These are phyloP conservation scores for Lenwebbia sp. DNA, from an alignment of 345 rosid species.

Conservation along the genomic window DNA sequence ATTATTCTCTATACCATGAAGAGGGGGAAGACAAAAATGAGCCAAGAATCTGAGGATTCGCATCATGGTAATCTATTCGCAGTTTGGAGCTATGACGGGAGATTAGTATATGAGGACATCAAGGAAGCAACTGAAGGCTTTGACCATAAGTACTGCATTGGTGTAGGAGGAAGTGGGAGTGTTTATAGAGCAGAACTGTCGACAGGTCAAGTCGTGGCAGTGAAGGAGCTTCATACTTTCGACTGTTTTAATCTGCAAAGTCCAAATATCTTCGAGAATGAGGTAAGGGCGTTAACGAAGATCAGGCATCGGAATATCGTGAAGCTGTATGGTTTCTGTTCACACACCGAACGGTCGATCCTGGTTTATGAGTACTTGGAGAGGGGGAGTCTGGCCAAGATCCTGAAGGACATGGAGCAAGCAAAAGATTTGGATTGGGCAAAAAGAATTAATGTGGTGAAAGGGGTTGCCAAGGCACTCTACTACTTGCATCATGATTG, in stretches of 20 bases:
- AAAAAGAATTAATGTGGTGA: constrained; percentile 4
- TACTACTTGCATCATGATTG: constrained; percentile 13
- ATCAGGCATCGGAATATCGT: constrained; percentile 12
- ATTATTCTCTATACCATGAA: constrained; percentile 6
- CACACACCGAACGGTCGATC: background rate
- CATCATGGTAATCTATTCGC: constrained; percentile 4
- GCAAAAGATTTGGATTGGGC: constrained; percentile 8
- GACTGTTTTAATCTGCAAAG: background rate
- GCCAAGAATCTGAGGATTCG: background rate
- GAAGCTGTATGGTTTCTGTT: constrained; percentile 9
- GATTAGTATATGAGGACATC: constrained; percentile 12
- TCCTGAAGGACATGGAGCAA: background rate
- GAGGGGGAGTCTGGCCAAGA: constrained; percentile 6
- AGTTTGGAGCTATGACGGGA: constrained; percentile 17
- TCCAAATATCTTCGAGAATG: constrained; percentile 3
- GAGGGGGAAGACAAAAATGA: background rate
- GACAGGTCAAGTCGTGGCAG: constrained; percentile 11
- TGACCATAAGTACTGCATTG: constrained; percentile 14
- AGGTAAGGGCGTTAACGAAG: constrained; percentile 6
- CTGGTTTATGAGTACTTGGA: constrained; percentile 9
- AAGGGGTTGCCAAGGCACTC: constrained; percentile 10
- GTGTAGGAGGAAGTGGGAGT: constrained; percentile 20
- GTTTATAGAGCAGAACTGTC: constrained; percentile 22
- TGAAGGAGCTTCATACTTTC: constrained; percentile 5
- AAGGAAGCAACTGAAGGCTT: constrained; percentile 14